Evolutionary conservation across 2,329 filamentous ascomycete genomes (phyloP).

Genomic region (Cercospora sesami): DNA sequence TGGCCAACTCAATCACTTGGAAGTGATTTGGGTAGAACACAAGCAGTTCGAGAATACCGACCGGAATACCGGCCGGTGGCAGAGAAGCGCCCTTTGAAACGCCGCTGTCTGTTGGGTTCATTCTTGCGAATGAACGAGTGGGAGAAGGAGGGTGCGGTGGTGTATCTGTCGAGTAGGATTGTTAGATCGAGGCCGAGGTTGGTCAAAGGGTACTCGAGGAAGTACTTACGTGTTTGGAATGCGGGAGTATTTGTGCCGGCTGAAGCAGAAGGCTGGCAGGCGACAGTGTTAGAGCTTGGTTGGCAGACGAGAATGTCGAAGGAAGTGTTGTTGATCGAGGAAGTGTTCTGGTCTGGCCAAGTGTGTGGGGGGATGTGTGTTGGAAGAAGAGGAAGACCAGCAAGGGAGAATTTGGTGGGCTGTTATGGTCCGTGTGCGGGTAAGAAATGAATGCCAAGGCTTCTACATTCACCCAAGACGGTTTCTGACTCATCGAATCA

Average conservation of each 20-base stretch:
- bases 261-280: not conserved
- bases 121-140: not conserved
- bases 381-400: not conserved
- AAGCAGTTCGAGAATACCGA: slow-evolving; percentile 7
- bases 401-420: not conserved
- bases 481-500: not conserved
- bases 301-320: not conserved
- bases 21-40: slow-evolving; percentile 12
- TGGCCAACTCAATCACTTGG: not conserved
- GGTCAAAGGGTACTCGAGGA: not conserved
- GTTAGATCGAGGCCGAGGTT: not conserved
- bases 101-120: not conserved
- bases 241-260: not conserved
- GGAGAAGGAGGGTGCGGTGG: not conserved
- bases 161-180: not conserved
- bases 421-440: not conserved
- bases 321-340: not conserved
- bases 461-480: not conserved
- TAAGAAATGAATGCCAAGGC: not conserved
- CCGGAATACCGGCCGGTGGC: slow-evolving; percentile 6
- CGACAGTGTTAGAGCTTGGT: not conserved
- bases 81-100: not conserved
- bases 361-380: not conserved
- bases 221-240: not conserved
- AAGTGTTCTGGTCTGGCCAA: not conserved